phyloP scores from a whole-genome alignment of 2,329 filamentous ascomycete species.

The Gaeumannomyces tritici region DNA sequence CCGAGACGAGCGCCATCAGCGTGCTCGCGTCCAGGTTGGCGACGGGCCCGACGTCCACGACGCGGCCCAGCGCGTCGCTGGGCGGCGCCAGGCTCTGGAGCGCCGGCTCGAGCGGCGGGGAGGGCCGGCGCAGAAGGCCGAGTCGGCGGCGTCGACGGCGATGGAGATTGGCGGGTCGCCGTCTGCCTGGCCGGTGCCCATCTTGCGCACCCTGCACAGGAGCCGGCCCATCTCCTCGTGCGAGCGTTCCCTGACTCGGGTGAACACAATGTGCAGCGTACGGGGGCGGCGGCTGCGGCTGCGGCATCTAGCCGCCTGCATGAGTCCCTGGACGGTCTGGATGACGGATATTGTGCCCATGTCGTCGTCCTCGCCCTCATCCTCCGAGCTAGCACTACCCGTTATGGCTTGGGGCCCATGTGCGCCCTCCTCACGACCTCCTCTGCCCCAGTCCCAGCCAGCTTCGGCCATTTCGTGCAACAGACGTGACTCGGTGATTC shows the following conservation, averaged over 20 bases:
- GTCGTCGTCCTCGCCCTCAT: slow-evolving; percentile 7
- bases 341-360: slow-evolving; percentile 15
- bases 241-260: slow-evolving; percentile 15
- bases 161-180: slow-evolving; percentile 9
- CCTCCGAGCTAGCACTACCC: slow-evolving; percentile 5
- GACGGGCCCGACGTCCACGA: slow-evolving; percentile 17
- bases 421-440: slow-evolving; percentile 9
- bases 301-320: slow-evolving; percentile 18
- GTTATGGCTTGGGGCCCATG: slow-evolving; percentile 3
- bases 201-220: slow-evolving; percentile 13
- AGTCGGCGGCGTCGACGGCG: slow-evolving; percentile 16
- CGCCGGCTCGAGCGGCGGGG: slow-evolving; percentile 12
- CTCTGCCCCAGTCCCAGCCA: slow-evolving; percentile 17
- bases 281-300: slow-evolving; percentile 17
- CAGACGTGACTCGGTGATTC: slow-evolving; percentile 18
- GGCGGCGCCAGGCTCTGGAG: slow-evolving; percentile 12
- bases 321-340: slow-evolving; percentile 15
- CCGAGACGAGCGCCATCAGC: slow-evolving; percentile 62
- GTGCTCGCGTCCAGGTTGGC: slow-evolving; percentile 58
- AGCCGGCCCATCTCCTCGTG: slow-evolving; percentile 17
- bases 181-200: slow-evolving; percentile 4
- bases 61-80: slow-evolving; percentile 15
- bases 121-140: slow-evolving; percentile 11
- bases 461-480: slow-evolving; percentile 20
- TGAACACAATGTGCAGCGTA: slow-evolving; percentile 17